Conservation (phyloP, 176 grass and related monocot genomes). For the Musa schizocarpa region DNA sequence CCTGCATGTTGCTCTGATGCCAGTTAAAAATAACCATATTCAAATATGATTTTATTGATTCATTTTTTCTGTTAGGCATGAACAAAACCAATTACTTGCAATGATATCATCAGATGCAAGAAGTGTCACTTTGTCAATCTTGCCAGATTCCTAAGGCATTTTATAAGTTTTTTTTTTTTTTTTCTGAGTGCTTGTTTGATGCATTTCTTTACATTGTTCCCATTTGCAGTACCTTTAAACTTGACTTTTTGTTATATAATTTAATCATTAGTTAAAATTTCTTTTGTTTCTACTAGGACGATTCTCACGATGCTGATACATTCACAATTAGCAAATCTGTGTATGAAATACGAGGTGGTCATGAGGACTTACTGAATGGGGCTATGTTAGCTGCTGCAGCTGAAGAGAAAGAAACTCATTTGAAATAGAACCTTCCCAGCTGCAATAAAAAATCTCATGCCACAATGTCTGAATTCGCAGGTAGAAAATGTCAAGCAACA, state of each 20-base stretch:
- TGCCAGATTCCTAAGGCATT: too few species aligned
- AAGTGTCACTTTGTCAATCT: too few species aligned
- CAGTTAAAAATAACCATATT: too few species aligned
- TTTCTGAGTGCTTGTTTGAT: too few species aligned
- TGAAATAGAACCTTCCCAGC: conserved; percentile 55
- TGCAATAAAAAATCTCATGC: conserved; percentile 20
- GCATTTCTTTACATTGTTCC: neutral
- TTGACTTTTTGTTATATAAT: too few species aligned
- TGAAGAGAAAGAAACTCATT: conserved; percentile 95
- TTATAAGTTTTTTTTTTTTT: too few species aligned
- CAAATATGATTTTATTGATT: too few species aligned
- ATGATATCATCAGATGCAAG: too few species aligned
- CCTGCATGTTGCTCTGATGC: too few species aligned
- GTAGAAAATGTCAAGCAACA: conserved; percentile 8
- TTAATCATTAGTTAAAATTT: neutral
- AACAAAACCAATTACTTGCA: too few species aligned
- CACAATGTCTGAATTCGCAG: neutral
- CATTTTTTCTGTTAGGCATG: too few species aligned
- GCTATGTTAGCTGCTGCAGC: conserved; percentile 62
- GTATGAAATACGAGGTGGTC: conserved; percentile 47
- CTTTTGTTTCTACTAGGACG: conserved; percentile 4
- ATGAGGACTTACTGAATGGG: conserved; percentile 62
- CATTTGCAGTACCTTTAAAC: conserved; percentile 5
- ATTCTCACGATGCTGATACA: conserved; percentile 39
- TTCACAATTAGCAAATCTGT: conserved; percentile 63